Evolutionary conservation across 768 basidiomycete species (phyloP).

Genomic region (Hygrocybe coccinea): DNA sequence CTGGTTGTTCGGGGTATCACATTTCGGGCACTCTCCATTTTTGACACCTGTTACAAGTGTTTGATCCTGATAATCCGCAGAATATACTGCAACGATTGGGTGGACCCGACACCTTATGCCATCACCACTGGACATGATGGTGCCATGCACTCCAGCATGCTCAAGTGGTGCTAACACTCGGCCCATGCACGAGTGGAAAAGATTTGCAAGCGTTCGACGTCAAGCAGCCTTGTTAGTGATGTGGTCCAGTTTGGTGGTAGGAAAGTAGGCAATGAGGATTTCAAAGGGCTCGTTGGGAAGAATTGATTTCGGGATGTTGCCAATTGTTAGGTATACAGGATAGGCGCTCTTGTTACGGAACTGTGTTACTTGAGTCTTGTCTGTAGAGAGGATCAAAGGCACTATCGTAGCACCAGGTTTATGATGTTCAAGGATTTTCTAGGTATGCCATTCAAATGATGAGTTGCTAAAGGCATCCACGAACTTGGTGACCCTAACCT

Average conservation of each 20-base stretch:
- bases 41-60: conserved; percentile 30
- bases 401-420: conserved; percentile 30
- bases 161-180: conserved; percentile 28
- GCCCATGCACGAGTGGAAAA: conserved; percentile 36
- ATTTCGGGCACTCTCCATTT: conserved; percentile 27
- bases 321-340: conserved; percentile 46
- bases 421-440: conserved; percentile 21
- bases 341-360: conserved; percentile 40
- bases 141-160: conserved; percentile 19
- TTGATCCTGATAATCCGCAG: conserved; percentile 45
- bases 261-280: conserved; percentile 39
- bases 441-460: background rate
- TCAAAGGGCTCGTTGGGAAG: conserved; percentile 29
- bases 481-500: conserved; percentile 29
- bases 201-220: conserved; percentile 18
- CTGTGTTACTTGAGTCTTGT: conserved; percentile 41
- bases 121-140: conserved; percentile 31
- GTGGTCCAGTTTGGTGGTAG: conserved; percentile 31
- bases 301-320: conserved; percentile 41
- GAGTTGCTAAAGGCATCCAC: background rate
- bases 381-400: conserved; percentile 42
- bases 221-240: conserved; percentile 23
- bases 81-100: conserved; percentile 38
- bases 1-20: conserved; percentile 14
- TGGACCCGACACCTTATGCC: conserved; percentile 25